Percentiles rank a stretch among this genome's conserved stretches.
These are phyloP conservation scores for Aspergillus steynii DNA, from an alignment of 495 filamentous ascomycete species.

Conservation along the genomic window DNA sequence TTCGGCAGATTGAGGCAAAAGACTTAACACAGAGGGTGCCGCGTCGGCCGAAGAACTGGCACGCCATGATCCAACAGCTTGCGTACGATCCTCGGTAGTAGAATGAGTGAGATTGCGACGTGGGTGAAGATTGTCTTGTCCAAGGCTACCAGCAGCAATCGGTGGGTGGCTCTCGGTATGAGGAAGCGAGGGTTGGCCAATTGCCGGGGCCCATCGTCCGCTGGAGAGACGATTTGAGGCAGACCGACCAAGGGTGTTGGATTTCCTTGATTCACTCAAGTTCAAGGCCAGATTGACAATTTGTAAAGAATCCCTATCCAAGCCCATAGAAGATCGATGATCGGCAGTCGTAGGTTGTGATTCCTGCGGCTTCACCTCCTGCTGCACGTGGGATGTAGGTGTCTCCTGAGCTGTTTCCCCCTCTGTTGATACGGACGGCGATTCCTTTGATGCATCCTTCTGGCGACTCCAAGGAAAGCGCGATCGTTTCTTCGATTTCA, in stretches of 20 bases:
- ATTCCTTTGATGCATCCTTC: conserved; percentile 27
- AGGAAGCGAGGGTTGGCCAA: conserved; percentile 48
- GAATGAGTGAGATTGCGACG: conserved; percentile 23
- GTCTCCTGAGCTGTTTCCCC: conserved; percentile 1
- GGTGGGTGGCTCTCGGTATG: conserved; percentile 22
- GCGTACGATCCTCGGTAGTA: conserved; percentile 15
- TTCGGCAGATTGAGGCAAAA: conserved; percentile 32
- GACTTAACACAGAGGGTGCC: conserved; percentile 29
- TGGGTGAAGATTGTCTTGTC: conserved; percentile 14
- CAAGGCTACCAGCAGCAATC: conserved; percentile 17
- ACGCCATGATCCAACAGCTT: conserved; percentile 1
- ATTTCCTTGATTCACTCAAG: conserved; percentile 77
- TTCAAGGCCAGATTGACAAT: conserved; percentile 90
- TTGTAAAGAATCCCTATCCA: conserved; percentile 76
- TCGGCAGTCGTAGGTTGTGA: conserved; percentile 14
- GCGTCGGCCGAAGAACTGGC: conserved; percentile 2
- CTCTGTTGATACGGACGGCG: conserved; percentile 14
- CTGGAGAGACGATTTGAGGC: conserved; percentile 35
- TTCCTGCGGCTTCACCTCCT: conserved; percentile 9
- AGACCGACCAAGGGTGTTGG: conserved; percentile 39
- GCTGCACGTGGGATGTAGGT: conserved; percentile 1
- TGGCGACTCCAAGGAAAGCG: conserved; percentile 42
- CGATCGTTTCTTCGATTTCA: conserved; percentile 40
- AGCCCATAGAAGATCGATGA: conserved; percentile 27
- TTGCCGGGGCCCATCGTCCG: conserved; percentile 53